Evolutionary conservation across 805 yeast genomes (phyloP), one percentile per base, ranked within the genome.

Genomic region (Schizosaccharomyces osmophilus): DNA sequence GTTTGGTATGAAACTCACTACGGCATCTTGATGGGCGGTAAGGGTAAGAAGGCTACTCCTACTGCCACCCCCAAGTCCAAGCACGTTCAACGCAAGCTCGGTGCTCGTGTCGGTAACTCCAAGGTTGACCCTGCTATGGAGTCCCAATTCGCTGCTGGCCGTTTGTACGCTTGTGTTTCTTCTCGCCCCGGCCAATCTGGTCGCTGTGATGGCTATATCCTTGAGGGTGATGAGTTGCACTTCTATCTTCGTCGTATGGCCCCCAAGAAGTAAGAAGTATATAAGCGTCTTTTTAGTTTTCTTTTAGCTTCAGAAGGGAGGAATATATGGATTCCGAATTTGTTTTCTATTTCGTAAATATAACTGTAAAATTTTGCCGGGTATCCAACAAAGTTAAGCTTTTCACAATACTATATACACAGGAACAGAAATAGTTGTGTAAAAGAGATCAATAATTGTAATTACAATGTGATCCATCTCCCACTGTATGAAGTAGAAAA

Each of bases 171-270:
- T 78, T 82, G 81, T 77, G 87, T 93, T 76, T 88, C 98, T 69
- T 93, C 98, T 64, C 88, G 98, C 84, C 98, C 98, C 78, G 98
- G 98, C 79, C 98, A 93, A 84, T 85, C 95, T 70, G 98, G 98
- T 79, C 94, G 98, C 82, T 84, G 88, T 81, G 98, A 93, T 78
- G 98, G 98, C 80, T 93, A 93, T 94, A 85, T 93, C 80, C 86
- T 93, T 78, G 98, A 93, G 83, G 98, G 98, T 81, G 98, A 93
- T 78, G 98, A 93, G 82, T 87, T 93, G 79, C 97, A 97, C 78
- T 93, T 93, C 95, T 93, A 93, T 95, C 84, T 93, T 78, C 88
- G 95, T 85, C 90, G 95, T 87, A 82, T 93, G 60, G 31, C 57
- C 57, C 36, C 57, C 57, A 51, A 51, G 57, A 51, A 51, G 36